Base-by-base conservation (phyloP, 1,139 yeast species). In the Scheffersomyces cryptocercus region DNA sequence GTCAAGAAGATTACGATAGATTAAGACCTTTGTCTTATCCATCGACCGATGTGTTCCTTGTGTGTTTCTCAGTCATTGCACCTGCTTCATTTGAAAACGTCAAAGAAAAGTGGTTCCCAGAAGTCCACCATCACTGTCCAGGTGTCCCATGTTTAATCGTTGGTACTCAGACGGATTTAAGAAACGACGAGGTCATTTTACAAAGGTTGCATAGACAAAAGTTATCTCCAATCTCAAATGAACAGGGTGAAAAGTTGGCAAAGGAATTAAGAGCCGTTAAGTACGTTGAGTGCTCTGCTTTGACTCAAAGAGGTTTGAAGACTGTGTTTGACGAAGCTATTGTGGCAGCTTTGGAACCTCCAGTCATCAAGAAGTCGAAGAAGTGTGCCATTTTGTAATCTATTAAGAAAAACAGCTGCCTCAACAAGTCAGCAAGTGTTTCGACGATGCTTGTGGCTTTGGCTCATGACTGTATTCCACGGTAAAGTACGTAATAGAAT, bases 21-120 rank as follows among this genome's bases (percentile, higher is more conserved):
- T 76, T 93, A 64, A 88, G 99, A 71, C 99, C 99, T 9, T 79
- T 93, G 58, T 86, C 96, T 46, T 93, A 93, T 67, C 98, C 99
- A 16, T 93, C 95, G 45, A 93, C 99, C 12, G 98, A 91, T 65
- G 97, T 93, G 39, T 93, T 93, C 64, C 77, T 93, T 58, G 96
- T 90, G 43, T 91, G 98, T 68, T 91, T 91, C 68, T 85, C 95
- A 41, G 97, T 91, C 45, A 88, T 95, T 52, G 89, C 97, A 28
- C 98, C 98, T 34, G 96, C 98, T 35, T 86, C 96, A n/a, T 93
- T 91, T 66, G 98, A 93, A 70, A 93, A 93, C 71, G 98, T 93
- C 45, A 87, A 88, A 65, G 97, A 91, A 69, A 93, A 93, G 68
- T 93, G 99, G 99, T 85, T 89, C 72, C 98, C 98, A 29, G 99